Conservation (phyloP, 805 yeast species). For the Nakazawaea wickerhamii region DNA sequence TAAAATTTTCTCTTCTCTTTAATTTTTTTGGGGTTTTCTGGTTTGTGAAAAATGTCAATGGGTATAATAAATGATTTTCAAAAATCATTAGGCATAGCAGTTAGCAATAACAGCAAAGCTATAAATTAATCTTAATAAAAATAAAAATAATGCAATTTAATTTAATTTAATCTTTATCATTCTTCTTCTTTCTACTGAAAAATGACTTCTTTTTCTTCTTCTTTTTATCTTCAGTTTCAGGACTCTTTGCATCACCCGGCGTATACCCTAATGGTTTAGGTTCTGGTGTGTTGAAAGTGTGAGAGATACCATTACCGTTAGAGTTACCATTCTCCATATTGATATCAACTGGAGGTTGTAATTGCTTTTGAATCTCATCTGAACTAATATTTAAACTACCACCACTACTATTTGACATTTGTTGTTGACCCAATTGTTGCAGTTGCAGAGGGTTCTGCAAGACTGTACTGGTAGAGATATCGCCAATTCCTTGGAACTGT, state of each 20-base stretch:
- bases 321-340: conserved; percentile 18
- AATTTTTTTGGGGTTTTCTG: too few relatives aligned
- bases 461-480: conserved; percentile 12
- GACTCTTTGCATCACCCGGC: conserved; percentile 45
- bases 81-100: too few relatives aligned
- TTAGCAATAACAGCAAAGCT: too few relatives aligned
- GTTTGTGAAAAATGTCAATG: too few relatives aligned
- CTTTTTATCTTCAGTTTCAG: conserved; percentile 29
- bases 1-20: too few relatives aligned
- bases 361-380: conserved; percentile 10
- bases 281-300: conserved; percentile 3
- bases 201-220: conserved; percentile 71
- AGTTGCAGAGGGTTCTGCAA: conserved; percentile 7
- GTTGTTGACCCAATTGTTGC: conserved; percentile 10
- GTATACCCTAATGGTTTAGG: conserved; percentile 15
- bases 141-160: not conserved
- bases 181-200: conserved; percentile 65
- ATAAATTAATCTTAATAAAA: not conserved
- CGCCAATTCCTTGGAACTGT: conserved; percentile 1
- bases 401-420: conserved; percentile 13
- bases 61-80: too few relatives aligned
- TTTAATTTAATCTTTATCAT: too few relatives aligned
- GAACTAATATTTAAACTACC: conserved; percentile 3
- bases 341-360: conserved; percentile 24
- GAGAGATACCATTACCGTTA: not conserved